Base-by-base conservation (phyloP, 148 eudicot species). In the Agrostemma githago region DNA sequence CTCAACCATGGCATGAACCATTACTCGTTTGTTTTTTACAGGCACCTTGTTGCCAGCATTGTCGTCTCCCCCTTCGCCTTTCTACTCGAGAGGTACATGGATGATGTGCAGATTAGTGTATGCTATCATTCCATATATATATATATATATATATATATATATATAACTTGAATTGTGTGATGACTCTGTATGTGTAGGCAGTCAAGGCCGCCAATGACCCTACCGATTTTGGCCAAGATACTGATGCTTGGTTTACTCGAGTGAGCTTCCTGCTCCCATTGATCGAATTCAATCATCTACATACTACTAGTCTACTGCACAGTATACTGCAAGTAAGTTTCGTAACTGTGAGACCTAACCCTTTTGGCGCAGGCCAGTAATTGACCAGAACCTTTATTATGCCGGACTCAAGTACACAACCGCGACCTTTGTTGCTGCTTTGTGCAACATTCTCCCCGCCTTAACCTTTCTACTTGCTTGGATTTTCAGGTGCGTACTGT, bases 341-440 rank as follows among this genome's bases (percentile, higher is more conserved):
- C 11, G n/a, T 61, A 15, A 5, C 11, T n/a, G 4, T 62, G 11
- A 72, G 14, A 41, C 5, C 10, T 5, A 17, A 8, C 42, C 16
- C 2, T 62, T 69, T 21, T 70, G 9, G 38, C 59, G 79, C 85
- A 94, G 98, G 85, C 95, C 97, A 2, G 96, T 90, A 9, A 71
- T 91, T 8, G 96, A 89, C 72, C 98, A 94, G 78, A 94, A 94
- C 83, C 80, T 92, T 67, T 94, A 83, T 78, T 92, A 84, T 70
- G 72, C 78, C 54, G 97, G 92, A 38, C 82, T 94, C 93, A 84
- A 87, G 74, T 87, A 84, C 62, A 87, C 98, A 37, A 76, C 93
- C 9, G 90, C 97, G 56, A 87, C 92, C 39, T 92, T 87, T 67
- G 74, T 90, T 5, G 26, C 88, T 20, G 88, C 98, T 16, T 81